A percentile compares a stretch with the other conserved stretches of the same genome.
These are phyloP conservation scores for Hibiscus trionum DNA, from an alignment of 345 rosid species.

Conservation along the genomic window DNA sequence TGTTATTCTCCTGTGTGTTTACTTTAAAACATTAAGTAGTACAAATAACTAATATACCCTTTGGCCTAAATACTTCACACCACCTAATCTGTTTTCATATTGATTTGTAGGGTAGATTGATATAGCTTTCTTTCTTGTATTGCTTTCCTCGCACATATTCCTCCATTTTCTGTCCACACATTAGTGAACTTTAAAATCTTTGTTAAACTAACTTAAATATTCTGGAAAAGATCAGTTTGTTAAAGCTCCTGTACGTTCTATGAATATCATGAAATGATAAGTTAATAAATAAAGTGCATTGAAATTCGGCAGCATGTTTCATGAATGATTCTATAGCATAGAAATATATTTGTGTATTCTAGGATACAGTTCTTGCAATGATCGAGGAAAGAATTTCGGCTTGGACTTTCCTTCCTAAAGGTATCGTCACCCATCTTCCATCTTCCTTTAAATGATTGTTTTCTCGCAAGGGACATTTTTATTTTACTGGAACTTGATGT, in stretches of 20 bases:
- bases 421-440: slow-evolving; percentile 21
- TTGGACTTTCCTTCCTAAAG: slow-evolving; percentile 85
- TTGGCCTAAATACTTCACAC: background rate
- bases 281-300: background rate
- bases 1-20: background rate
- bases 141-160: background rate
- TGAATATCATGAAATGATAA: background rate
- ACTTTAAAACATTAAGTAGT: background rate
- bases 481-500: slow-evolving; percentile 3
- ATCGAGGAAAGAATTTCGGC: slow-evolving; percentile 76
- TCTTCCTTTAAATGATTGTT: background rate
- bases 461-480: background rate
- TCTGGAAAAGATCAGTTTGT: background rate
- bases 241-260: background rate
- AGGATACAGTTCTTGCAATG: slow-evolving; percentile 58
- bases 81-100: background rate
- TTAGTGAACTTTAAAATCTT: slow-evolving; percentile 12
- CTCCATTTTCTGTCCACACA: background rate
- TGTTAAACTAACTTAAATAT: background rate
- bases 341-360: slow-evolving; percentile 10
- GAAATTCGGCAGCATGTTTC: background rate
- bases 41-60: background rate
- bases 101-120: background rate
- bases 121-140: slow-evolving; percentile 35
- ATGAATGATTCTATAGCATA: slow-evolving; percentile 1